Evolutionary conservation across 169 alveolate species (phyloP).

Genomic region (Cryptosporidium tyzzeri): DNA sequence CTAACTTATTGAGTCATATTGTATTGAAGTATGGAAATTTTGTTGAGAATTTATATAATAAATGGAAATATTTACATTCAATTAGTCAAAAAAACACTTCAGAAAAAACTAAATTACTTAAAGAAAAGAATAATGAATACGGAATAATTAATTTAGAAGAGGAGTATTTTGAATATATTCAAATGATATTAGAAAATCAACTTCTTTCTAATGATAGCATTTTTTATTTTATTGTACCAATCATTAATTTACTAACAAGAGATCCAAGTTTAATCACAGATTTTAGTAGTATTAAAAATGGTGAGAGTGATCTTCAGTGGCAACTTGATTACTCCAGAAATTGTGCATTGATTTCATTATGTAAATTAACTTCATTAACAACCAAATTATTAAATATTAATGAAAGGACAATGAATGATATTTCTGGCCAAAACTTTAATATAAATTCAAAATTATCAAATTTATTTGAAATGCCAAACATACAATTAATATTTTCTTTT

Average conservation of each 20-base stretch:
- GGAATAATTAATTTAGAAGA: slow-evolving; percentile 32
- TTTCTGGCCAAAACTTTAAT: not conserved
- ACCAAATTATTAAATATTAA: slow-evolving; percentile 19
- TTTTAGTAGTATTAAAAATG: not conserved
- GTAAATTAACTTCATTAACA: slow-evolving; percentile 24
- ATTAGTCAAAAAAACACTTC: not conserved
- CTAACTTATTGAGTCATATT: slow-evolving; percentile 8
- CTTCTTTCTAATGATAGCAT: slow-evolving; percentile 16
- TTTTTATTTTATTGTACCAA: slow-evolving; percentile 48
- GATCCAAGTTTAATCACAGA: slow-evolving; percentile 32
- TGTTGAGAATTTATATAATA: slow-evolving; percentile 34
- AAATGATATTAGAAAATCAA: slow-evolving; percentile 35
- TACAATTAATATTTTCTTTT: slow-evolving; percentile 49
- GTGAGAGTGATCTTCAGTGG: slow-evolving; percentile 15
- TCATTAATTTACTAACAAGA: slow-evolving; percentile 46
- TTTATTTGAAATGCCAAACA: slow-evolving; percentile 48
- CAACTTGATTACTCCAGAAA: slow-evolving; percentile 69
- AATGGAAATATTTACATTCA: slow-evolving; percentile 57
- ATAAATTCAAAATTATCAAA: slow-evolving; percentile 17
- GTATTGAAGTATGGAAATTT: slow-evolving; percentile 46
- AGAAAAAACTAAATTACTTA: not conserved
- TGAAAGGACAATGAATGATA: slow-evolving; percentile 6
- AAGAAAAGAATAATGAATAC: slow-evolving; percentile 1
- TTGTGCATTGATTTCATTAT: slow-evolving; percentile 39
- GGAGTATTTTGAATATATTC: slow-evolving; percentile 32